phyloP scores from a whole-genome alignment of 208 protist genomes.

The Crithidia expoeki region DNA sequence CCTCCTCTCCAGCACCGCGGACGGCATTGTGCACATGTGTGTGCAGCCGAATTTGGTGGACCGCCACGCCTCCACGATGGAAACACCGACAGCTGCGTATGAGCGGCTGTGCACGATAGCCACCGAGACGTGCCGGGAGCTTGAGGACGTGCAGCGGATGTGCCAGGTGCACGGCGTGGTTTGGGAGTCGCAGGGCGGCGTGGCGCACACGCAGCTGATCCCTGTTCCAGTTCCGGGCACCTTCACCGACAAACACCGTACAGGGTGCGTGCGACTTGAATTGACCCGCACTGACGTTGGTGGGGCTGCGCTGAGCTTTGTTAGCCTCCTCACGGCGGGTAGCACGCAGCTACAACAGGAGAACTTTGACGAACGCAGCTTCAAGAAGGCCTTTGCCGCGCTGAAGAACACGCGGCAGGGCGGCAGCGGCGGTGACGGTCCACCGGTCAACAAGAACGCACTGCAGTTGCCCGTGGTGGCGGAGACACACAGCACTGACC shows the following conservation, averaged over 20 bases:
- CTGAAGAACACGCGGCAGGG: not conserved
- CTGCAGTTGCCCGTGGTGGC: conserved; percentile 25
- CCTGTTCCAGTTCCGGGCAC: conserved; percentile 23
- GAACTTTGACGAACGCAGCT: conserved; percentile 45
- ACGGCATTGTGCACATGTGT: conserved; percentile 32
- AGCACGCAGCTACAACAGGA: conserved; percentile 54
- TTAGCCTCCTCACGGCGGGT: conserved; percentile 35
- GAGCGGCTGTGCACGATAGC: conserved; percentile 45
- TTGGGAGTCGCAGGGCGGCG: conserved; percentile 4
- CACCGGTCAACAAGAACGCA: not conserved
- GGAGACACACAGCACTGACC: conserved; percentile 33
- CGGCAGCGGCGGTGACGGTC: not conserved
- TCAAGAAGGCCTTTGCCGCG: conserved; percentile 33
- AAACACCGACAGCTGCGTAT: conserved; percentile 35
- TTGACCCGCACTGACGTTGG: conserved; percentile 33
- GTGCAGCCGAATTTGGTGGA: conserved; percentile 47
- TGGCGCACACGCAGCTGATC: conserved; percentile 16
- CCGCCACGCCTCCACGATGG: conserved; percentile 12
- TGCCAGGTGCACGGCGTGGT: conserved; percentile 23
- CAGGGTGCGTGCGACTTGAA: conserved; percentile 37
- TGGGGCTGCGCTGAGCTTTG: conserved; percentile 35
- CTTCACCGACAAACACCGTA: conserved; percentile 48
- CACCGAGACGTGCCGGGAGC: conserved; percentile 22
- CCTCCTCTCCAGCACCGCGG: conserved; percentile 40
- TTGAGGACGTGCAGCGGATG: conserved; percentile 38